Evolutionary conservation across 768 basidiomycete genomes (phyloP), one percentile per base, ranked within the genome.

Genomic region (Crassisporium funariophilum): DNA sequence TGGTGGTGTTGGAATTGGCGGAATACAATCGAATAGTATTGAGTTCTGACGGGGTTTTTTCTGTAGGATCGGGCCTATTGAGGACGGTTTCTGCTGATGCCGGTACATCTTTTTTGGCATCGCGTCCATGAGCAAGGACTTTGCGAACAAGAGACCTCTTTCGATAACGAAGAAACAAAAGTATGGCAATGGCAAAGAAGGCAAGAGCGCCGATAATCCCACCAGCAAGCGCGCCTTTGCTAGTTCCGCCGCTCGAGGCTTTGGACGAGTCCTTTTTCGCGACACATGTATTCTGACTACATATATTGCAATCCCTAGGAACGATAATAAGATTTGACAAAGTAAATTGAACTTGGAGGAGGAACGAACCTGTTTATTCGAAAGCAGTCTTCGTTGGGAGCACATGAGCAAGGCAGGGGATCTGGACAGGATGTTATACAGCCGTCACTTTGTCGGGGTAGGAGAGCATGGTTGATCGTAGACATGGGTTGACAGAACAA

Each of bases 1-100:
- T 81, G 40, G 82, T 77, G 15, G 76, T 70, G 38, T 72, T 64
- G 19, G 76, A 74, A 2, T 73, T 67, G 20, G 69, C 64, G 13
- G 75, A 61, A 49, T 80, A 82, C 15, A 81, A 74, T 47, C 79
- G 70, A 49, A 80, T 69, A 9, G 65, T 69, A 52, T 62, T 74
- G 19, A 61, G 60, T 50, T 77, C 70, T 4, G 68, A 57, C 5
- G 59, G 48, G 5, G 74, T 63, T 60, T 88, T 88, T 69, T 88
- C 87, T 42, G 69, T 83, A 22, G 89, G 89, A 65, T 91, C 86
- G n/a, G 88, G 87, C 33, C 89, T 75, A 62, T 83, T 87, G 49
- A 91, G 83, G 24, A 91, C 90, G 8, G 82, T 80, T 55, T 79
- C 84, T 15, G 90, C 88, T 16, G 85, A 69, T 2, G 87, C 89